These are phyloP conservation scores for Thecaphora thlaspeos DNA, from an alignment of 1,284 basidiomycete species.

Conservation along the genomic window DNA sequence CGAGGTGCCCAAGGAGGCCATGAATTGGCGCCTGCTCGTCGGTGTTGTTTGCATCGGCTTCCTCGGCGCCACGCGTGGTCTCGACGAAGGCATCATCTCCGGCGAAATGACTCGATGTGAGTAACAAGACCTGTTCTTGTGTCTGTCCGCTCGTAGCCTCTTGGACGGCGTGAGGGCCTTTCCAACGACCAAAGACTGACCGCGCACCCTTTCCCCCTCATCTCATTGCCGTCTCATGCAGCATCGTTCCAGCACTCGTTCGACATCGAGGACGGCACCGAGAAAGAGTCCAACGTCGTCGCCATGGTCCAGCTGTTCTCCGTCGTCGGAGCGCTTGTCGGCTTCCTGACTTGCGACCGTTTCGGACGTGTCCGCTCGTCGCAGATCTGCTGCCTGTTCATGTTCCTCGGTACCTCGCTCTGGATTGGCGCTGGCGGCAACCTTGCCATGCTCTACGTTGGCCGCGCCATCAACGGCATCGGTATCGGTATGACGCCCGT, in stretches of 20 bases:
- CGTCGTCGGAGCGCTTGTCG: conserved; percentile 28
- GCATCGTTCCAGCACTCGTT: conserved; percentile 28
- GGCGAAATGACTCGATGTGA: background rate
- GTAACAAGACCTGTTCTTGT: no score
- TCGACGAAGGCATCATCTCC: conserved; percentile 32
- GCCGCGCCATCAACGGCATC: conserved; percentile 19
- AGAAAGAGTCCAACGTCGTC: conserved; percentile 30
- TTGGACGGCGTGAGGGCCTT: no score
- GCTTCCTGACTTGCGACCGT: conserved; percentile 23
- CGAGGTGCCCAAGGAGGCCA: conserved; percentile 31
- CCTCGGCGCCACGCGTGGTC: conserved; percentile 33
- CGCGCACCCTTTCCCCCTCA: background rate
- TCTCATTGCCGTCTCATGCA: background rate
- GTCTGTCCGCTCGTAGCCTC: conserved; percentile 24
- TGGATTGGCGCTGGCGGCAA: conserved; percentile 22
- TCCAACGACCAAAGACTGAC: no score
- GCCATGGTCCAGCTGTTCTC: conserved; percentile 39
- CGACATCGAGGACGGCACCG: conserved; percentile 13
- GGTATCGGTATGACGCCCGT: conserved; percentile 29
- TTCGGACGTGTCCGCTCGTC: conserved; percentile 28
- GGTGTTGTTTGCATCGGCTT: conserved; percentile 30
- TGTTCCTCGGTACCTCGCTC: conserved; percentile 21
- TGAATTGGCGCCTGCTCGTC: conserved; percentile 32
- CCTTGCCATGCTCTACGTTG: conserved; percentile 23
- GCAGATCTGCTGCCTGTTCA: conserved; percentile 20